Percentiles rank a stretch among this genome's conserved stretches.
Conservation (phyloP, 306 rosid species). For the Medicago arabica region DNA sequence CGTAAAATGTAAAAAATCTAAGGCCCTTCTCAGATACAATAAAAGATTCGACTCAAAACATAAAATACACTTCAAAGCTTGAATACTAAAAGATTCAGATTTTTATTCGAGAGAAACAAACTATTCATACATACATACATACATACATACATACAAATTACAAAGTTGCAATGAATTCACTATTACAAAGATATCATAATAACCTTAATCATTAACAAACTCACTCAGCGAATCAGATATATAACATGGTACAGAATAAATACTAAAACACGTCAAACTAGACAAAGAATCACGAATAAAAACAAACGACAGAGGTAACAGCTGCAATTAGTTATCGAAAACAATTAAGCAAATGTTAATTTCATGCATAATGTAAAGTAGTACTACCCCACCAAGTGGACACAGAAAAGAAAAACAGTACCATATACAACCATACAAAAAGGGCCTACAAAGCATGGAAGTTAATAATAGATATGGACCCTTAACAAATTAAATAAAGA, state of each 20-base stretch:
- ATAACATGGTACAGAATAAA: conserved; percentile 35
- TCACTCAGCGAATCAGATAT: conserved; percentile 12
- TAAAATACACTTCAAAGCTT: conserved; percentile 13
- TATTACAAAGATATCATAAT: neutral
- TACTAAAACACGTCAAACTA: conserved; percentile 25
- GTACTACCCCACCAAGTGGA: conserved; percentile 54
- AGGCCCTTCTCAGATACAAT: neutral
- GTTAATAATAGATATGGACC: conserved; percentile 62
- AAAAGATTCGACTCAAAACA: neutral
- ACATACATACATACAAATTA: no score
- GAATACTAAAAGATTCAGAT: neutral
- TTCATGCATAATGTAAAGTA: conserved; percentile 44
- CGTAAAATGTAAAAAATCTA: neutral
- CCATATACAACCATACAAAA: conserved; percentile 60
- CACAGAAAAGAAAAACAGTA: conserved; percentile 49
- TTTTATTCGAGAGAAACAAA: conserved; percentile 31
- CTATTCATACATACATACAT: neutral
- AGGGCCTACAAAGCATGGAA: conserved; percentile 68
- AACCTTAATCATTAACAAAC: conserved; percentile 9
- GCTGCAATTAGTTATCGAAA: conserved; percentile 36
- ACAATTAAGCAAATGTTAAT: conserved; percentile 37
- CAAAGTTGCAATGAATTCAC: neutral
- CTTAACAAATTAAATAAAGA: conserved; percentile 54
- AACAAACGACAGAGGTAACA: neutral
- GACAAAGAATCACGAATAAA: conserved; percentile 20